phyloP scores from a whole-genome alignment of 805 yeast species.

The Barnettozyma populi region DNA sequence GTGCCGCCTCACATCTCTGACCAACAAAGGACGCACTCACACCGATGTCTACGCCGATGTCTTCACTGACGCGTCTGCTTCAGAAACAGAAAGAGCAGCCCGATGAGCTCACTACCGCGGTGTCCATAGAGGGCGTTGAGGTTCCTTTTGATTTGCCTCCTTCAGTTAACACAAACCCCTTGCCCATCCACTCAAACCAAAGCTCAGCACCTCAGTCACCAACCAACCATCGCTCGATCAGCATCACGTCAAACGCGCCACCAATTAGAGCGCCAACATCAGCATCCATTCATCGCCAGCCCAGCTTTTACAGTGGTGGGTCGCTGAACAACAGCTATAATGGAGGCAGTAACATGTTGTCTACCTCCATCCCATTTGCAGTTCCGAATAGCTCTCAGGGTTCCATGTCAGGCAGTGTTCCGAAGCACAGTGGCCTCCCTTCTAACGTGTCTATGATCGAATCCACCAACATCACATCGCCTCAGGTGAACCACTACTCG shows the following conservation, averaged over 20 bases:
- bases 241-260: constrained; percentile 20
- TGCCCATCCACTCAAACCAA: constrained; percentile 1
- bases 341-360: constrained; percentile 12
- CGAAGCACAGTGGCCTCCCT: constrained; percentile 33
- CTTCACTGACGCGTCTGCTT: constrained; percentile 24
- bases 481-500: constrained; percentile 47
- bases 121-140: constrained; percentile 27
- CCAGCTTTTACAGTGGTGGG: constrained; percentile 12
- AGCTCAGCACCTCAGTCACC: constrained; percentile 1
- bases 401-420: constrained; percentile 17
- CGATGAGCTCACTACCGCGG: constrained; percentile 19
- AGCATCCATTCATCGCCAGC: constrained; percentile 26
- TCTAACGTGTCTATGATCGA: constrained; percentile 36
- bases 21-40: background rate
- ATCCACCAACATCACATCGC: constrained; percentile 67
- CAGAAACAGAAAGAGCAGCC: constrained; percentile 17
- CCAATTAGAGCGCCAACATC: constrained; percentile 27
- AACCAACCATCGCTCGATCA: constrained; percentile 1
- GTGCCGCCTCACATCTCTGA: too few species aligned
- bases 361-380: constrained; percentile 22
- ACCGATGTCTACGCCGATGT: constrained; percentile 14
- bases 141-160: constrained; percentile 10
- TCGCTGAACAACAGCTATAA: constrained; percentile 11
- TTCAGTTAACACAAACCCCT: constrained; percentile 2
- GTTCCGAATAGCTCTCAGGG: constrained; percentile 17